phyloP scores from a whole-genome alignment of 768 basidiomycete species.

The Boletus coccyginus region DNA sequence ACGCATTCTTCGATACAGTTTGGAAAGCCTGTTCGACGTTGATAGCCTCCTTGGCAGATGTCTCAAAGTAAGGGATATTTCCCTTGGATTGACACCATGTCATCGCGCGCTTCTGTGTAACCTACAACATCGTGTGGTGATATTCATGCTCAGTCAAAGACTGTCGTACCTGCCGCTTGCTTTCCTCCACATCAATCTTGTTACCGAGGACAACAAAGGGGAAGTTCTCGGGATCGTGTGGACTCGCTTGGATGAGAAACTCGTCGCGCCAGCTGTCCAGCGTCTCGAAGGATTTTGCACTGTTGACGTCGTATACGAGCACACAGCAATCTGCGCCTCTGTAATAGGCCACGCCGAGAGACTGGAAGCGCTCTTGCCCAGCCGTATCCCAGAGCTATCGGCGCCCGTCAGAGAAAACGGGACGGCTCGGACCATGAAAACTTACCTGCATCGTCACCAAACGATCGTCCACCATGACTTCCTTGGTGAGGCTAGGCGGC shows the following conservation, averaged over 20 bases:
- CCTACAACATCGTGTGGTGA: conserved; percentile 44
- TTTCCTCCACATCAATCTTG: conserved; percentile 99
- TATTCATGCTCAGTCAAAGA: background rate
- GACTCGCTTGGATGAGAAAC: conserved; percentile 97
- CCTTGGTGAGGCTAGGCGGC: conserved; percentile 80
- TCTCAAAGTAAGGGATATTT: conserved; percentile 99
- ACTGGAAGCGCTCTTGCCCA: conserved; percentile 99
- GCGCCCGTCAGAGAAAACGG: conserved; percentile 1
- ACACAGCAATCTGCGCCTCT: conserved; percentile 99
- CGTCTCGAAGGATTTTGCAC: conserved; percentile 96
- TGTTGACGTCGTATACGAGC: conserved; percentile 98
- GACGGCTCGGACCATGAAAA: background rate
- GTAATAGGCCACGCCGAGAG: conserved; percentile 98
- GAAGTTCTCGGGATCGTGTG: conserved; percentile 99
- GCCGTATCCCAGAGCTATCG: conserved; percentile 99
- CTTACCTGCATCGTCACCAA: conserved; percentile 97
- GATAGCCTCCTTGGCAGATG: conserved; percentile 99
- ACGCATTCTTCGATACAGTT: conserved; percentile 98
- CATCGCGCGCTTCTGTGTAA: conserved; percentile 99
- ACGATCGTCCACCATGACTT: conserved; percentile 97
- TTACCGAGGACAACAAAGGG: conserved; percentile 99
- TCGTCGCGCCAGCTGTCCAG: conserved; percentile 99
- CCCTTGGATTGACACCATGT: conserved; percentile 99
- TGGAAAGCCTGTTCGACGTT: conserved; percentile 99
- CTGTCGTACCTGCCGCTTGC: conserved; percentile 82